Conservation (phyloP, 305 asterid species). For the Solanum hybrid region DNA sequence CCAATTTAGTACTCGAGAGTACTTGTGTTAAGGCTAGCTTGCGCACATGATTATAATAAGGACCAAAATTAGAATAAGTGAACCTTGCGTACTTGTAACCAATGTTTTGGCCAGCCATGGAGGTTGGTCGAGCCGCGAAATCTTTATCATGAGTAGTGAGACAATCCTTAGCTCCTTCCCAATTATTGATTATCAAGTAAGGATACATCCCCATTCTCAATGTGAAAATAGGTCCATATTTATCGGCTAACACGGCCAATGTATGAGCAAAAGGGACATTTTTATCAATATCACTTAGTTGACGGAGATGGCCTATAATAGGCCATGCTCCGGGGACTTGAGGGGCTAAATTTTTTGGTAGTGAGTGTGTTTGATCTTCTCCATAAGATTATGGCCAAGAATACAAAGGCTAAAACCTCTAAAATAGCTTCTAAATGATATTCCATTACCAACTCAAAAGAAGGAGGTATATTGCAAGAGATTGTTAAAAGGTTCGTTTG, state of each 20-base stretch:
- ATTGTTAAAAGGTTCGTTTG: neutral
- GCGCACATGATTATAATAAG: conserved; percentile 33
- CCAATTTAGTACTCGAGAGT: neutral
- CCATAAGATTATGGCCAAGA: neutral
- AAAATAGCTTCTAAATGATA: neutral
- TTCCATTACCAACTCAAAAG: neutral
- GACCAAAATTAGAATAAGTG: conserved; percentile 30
- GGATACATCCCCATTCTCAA: neutral
- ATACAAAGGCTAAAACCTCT: neutral
- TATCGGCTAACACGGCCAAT: neutral
- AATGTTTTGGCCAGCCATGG: conserved; percentile 8
- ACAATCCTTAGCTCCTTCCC: conserved; percentile 4
- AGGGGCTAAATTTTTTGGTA: neutral
- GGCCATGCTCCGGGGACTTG: conserved; percentile 5
- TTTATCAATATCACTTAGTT: neutral
- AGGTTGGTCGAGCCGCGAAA: neutral
- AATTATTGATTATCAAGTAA: neutral
- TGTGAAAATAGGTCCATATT: conserved; percentile 6
- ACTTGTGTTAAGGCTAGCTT: conserved; percentile 11
- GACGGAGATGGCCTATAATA: conserved; percentile 6
- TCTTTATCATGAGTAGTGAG: conserved; percentile 2
- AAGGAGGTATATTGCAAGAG: neutral
- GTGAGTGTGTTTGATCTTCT: neutral
- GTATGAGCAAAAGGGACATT: neutral
- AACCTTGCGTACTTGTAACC: conserved; percentile 42